A percentile compares a stretch with the other conserved stretches of the same genome.
Evolutionary conservation across 2,329 filamentous ascomycete genomes (phyloP).

Genomic region (Chalaropsis ovoidea): DNA sequence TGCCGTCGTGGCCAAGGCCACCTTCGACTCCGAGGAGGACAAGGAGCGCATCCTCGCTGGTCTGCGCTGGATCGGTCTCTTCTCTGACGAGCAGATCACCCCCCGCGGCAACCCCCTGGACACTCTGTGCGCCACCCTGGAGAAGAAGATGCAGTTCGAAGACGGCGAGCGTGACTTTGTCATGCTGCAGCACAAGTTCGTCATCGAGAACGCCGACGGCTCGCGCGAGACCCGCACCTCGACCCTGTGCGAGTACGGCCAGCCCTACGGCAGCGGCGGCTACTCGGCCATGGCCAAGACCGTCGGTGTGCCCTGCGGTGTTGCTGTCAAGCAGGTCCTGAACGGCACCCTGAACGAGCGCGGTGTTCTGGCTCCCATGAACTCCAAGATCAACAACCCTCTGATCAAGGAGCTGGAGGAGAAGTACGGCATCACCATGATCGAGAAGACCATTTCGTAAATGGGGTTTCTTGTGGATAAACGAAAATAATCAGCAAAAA

Average conservation of each 20-base stretch:
- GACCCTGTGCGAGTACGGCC: slow-evolving; percentile 75
- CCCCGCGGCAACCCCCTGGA: slow-evolving; percentile 73
- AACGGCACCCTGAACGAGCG: slow-evolving; percentile 62
- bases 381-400: slow-evolving; percentile 57
- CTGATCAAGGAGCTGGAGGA: slow-evolving; percentile 69
- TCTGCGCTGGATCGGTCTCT: slow-evolving; percentile 59
- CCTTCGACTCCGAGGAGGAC: slow-evolving; percentile 52
- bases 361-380: slow-evolving; percentile 70
- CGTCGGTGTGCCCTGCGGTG: slow-evolving; percentile 57
- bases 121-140: slow-evolving; percentile 78
- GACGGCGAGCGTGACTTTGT: slow-evolving; percentile 76
- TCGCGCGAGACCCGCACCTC: slow-evolving; percentile 65
- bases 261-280: slow-evolving; percentile 60
- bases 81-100: slow-evolving; percentile 58
- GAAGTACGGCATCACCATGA: slow-evolving; percentile 63
- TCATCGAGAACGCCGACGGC: slow-evolving; percentile 73
- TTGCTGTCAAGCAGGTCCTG: slow-evolving; percentile 66
- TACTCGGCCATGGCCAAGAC: slow-evolving; percentile 78
- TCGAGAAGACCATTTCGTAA: slow-evolving; percentile 52
- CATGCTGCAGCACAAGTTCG: slow-evolving; percentile 71
- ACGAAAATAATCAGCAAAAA: not conserved
- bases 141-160: slow-evolving; percentile 84
- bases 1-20: slow-evolving; percentile 65
- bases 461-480: slow-evolving; percentile 14
- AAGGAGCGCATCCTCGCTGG: slow-evolving; percentile 60